Evolutionary conservation across 208 protist species (phyloP), one percentile per base, ranked within the genome.

Genomic region (Crithidia expoeki): DNA sequence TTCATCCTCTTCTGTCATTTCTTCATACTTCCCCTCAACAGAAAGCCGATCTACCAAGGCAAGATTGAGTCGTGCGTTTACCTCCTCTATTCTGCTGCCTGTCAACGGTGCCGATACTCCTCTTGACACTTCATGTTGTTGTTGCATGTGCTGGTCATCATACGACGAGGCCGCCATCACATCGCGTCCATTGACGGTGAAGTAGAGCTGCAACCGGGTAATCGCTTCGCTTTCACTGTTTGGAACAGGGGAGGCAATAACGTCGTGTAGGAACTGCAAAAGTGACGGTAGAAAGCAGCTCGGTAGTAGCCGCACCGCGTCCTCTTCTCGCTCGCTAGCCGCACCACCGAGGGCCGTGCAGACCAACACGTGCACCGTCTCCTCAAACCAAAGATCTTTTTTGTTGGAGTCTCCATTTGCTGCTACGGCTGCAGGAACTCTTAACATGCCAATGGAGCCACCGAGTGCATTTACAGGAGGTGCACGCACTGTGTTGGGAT

Each of bases 131-230:
- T 5, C 42, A 5, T 5, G 16, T 47, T 17, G 42, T 17, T 17
- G 42, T 47, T n/a, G 12, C 12, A 17, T 17, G 42, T n/a, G 42
- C 42, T 9, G 16, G 42, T 47, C 12, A 47, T 17, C 12, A 12
- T 40, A 21, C 42, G 42, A 17, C 42, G 42, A 4, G 5, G 42
- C 30, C 33, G 33, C 38, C 23, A 68, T 46, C 30, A 52, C 46
- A 47, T 71, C 66, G 0, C 30, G 28, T 17, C 66, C 66, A n/a
- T 55, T 63, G 2, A 61, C 32, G 30, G 42, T 60, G 11, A 71
- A 11, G 44, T 71, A 40, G 12, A 61, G 51, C 55, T 61, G 34
- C 44, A 59, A 14, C 12, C 4, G 36, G 11, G 21, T 27, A 10
- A 14, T 28, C 9, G 33, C 23, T 5, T 44, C 55, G 33, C 6